Percentiles rank a stretch among this genome's conserved stretches.
These are phyloP conservation scores for Vigna nakashimae DNA, from an alignment of 306 rosid species.

Conservation along the genomic window DNA sequence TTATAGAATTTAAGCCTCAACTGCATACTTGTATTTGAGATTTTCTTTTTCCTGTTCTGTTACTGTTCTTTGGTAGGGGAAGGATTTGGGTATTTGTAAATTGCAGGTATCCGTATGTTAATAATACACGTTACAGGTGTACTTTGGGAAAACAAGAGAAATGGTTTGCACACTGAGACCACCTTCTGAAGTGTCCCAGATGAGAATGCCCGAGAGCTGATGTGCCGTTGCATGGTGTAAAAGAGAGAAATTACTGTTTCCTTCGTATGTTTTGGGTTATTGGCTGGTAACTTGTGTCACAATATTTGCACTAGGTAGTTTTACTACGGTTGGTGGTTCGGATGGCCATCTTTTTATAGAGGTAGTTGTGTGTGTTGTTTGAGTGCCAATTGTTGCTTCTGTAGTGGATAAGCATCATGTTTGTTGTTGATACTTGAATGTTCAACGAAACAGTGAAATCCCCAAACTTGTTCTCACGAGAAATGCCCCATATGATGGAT, in stretches of 20 bases:
- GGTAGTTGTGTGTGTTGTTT: conserved; percentile 43
- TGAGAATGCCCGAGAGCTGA: conserved; percentile 81
- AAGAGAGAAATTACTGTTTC: conserved; percentile 27
- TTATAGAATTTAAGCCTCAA: conserved; percentile 25
- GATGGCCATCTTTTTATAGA: conserved; percentile 23
- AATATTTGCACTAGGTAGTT: conserved; percentile 37
- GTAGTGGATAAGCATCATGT: conserved; percentile 28
- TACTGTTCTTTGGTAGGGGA: too few relatives aligned
- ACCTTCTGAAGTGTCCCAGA: conserved; percentile 77
- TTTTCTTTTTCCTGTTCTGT: too few relatives aligned
- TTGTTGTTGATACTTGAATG: conserved; percentile 39
- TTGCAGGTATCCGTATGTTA: conserved; percentile 58
- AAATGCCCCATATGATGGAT: neutral
- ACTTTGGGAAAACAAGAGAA: conserved; percentile 97
- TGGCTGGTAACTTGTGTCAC: conserved; percentile 39
- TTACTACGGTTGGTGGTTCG: conserved; percentile 34
- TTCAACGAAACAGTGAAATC: conserved; percentile 21
- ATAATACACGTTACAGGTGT: conserved; percentile 63
- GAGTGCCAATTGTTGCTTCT: conserved; percentile 40
- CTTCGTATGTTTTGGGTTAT: conserved; percentile 36
- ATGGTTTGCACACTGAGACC: conserved; percentile 98
- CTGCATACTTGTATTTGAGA: neutral
- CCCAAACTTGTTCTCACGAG: conserved; percentile 7
- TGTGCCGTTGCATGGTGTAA: conserved; percentile 26
- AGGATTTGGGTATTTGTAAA: too few relatives aligned